Evolutionary conservation across 306 rosid genomes (phyloP).

Genomic region (Biancaea sappan): DNA sequence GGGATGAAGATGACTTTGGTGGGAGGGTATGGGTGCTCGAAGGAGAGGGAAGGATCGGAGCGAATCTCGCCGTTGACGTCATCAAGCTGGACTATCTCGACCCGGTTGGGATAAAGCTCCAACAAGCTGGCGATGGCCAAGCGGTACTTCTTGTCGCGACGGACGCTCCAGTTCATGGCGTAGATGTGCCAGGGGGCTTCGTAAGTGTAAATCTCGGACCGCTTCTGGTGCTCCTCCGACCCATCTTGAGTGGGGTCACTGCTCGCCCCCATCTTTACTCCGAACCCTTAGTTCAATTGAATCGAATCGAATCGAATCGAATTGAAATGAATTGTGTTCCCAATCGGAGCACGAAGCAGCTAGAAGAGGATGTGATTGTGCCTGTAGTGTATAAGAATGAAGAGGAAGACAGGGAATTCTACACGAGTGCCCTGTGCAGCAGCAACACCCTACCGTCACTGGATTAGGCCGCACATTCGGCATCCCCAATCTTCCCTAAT

Average conservation of each 20-base stretch:
- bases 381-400: too few relatives aligned
- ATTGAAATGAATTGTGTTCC: too few relatives aligned
- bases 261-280: slow-evolving; percentile 80
- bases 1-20: slow-evolving; percentile 92
- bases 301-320: too few relatives aligned
- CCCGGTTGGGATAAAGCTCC: slow-evolving; percentile 76
- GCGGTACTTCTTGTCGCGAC: slow-evolving; percentile 92
- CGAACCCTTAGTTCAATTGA: too few relatives aligned
- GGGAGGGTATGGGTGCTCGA: slow-evolving; percentile 92
- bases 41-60: slow-evolving; percentile 74
- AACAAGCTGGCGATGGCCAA: slow-evolving; percentile 84
- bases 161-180: slow-evolving; percentile 99
- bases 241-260: slow-evolving; percentile 78
- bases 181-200: slow-evolving; percentile 96
- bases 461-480: background rate
- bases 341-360: background rate
- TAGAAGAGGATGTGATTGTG: background rate
- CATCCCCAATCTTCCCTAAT: background rate
- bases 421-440: too few relatives aligned
- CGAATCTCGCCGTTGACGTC: slow-evolving; percentile 93
- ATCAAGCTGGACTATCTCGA: slow-evolving; percentile 92
- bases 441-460: too few relatives aligned
- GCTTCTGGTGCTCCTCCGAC: slow-evolving; percentile 90
- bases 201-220: slow-evolving; percentile 94
- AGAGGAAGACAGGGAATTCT: too few relatives aligned